Percentiles rank a stretch among this genome's conserved stretches.
Conservation (phyloP, 163 green algal species). For the Picocystis sp. region DNA sequence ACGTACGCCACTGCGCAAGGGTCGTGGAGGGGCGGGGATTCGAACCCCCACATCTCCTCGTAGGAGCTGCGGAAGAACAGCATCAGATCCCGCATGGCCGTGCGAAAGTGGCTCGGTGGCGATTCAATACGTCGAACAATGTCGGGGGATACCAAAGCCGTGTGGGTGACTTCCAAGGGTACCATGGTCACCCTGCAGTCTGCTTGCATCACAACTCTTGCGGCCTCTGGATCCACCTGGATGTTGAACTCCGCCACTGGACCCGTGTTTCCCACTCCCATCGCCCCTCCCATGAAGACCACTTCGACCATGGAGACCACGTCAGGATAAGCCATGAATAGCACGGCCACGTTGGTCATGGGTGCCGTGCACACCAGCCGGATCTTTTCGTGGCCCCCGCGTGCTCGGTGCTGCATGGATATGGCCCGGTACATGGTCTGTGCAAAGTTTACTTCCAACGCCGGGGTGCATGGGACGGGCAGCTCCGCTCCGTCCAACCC, state of each 20-base stretch:
- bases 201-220: slow-evolving; percentile 66
- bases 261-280: slow-evolving; percentile 52
- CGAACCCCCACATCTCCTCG: slow-evolving; percentile 56
- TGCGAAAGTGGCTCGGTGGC: slow-evolving; percentile 5
- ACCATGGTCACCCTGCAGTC: slow-evolving; percentile 65
- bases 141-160: slow-evolving; percentile 45
- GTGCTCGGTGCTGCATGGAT: slow-evolving; percentile 10
- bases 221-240: slow-evolving; percentile 74
- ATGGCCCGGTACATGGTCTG: slow-evolving; percentile 24
- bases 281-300: slow-evolving; percentile 57
- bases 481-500: slow-evolving; percentile 47
- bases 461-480: not conserved
- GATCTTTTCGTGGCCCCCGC: slow-evolving; percentile 11
- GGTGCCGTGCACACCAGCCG: slow-evolving; percentile 56
- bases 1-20: slow-evolving; percentile 76
- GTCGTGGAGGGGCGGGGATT: slow-evolving; percentile 77
- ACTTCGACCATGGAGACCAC: slow-evolving; percentile 48
- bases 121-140: slow-evolving; percentile 34
- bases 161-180: slow-evolving; percentile 87
- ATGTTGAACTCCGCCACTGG: slow-evolving; percentile 56
- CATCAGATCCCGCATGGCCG: slow-evolving; percentile 35
- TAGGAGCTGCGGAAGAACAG: slow-evolving; percentile 76
- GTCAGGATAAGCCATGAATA: slow-evolving; percentile 77
- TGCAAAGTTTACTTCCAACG: slow-evolving; percentile 14
- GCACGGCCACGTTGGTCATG: slow-evolving; percentile 73